Base-by-base conservation (phyloP, 1,284 basidiomycete genomes). In the Agaricales sp. region DNA sequence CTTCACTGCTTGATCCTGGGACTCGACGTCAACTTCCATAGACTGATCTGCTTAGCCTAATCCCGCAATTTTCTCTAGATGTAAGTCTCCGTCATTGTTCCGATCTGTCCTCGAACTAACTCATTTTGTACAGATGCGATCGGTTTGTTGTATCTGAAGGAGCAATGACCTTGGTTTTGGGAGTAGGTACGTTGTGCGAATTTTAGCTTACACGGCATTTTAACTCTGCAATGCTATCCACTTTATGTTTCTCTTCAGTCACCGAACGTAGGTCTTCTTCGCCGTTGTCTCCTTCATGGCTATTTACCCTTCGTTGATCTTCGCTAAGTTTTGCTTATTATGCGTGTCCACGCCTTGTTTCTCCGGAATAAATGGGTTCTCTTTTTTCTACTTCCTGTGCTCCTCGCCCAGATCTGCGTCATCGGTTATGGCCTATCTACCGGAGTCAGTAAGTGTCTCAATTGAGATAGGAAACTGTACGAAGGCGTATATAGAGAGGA, bases 271-370 rank as follows among this genome's bases (percentile, higher is more conserved):
- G n/a, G 12, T 6, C 6, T 14, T n/a, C 6, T 1, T 22, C 22
- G 18, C 13, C 4, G 12, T n/a, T n/a, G n/a, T n/a, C n/a, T n/a
- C n/a, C n/a, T n/a, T n/a, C n/a, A n/a, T n/a, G n/a, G n/a, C n/a
- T n/a, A n/a, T n/a, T n/a, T n/a, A n/a, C n/a, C n/a, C n/a, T n/a
- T n/a, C n/a, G n/a, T n/a, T n/a, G n/a, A n/a, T n/a, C n/a, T n/a
- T n/a, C n/a, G n/a, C n/a, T 19, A 25, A 59, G 57, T 60, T 3
- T 56, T 54, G 16, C 55, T 60, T 56, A 60, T 59, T 21, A 39
- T 60, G 12, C 52, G 58, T 3, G 54, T 59, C 11, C 59, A 58
- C 39, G 59, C 59, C 20, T 54, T 60, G 12, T 60, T 57, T 46
- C 25, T 50, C 3, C 45, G 56, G 18, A 55, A 47, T 43, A 50